Evolutionary conservation across 352 stramenopile species (phyloP).

Genomic region (Ophiocytium majus): DNA sequence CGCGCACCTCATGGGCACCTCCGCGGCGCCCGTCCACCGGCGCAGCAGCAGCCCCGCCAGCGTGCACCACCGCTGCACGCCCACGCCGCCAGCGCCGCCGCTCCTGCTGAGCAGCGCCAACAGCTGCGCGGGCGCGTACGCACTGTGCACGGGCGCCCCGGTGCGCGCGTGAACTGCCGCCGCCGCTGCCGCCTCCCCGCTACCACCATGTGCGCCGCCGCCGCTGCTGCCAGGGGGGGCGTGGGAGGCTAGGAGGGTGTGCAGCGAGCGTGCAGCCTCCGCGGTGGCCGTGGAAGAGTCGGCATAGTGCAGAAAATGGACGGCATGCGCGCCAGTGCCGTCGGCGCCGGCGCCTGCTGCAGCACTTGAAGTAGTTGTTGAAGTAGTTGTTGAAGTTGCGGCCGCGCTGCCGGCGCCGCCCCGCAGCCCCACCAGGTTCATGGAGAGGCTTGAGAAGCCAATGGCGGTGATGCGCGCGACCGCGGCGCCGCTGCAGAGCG

Average conservation of each 20-base stretch:
- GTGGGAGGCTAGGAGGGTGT: background rate
- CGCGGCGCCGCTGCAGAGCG: background rate
- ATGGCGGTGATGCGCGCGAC: slow-evolving; percentile 63
- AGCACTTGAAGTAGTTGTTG: too few relatives aligned
- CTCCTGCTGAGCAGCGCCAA: slow-evolving; percentile 49
- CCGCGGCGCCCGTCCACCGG: slow-evolving; percentile 66
- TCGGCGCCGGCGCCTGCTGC: too few relatives aligned
- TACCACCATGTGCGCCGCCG: slow-evolving; percentile 4
- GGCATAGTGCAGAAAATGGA: background rate
- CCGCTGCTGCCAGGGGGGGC: background rate
- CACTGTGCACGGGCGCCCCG: slow-evolving; percentile 73
- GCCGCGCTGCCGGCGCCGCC: slow-evolving; percentile 68
- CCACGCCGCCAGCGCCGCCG: background rate
- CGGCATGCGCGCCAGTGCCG: too few relatives aligned
- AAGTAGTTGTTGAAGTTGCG: slow-evolving; percentile 58
- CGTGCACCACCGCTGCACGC: slow-evolving; percentile 73
- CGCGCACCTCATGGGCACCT: slow-evolving; percentile 65
- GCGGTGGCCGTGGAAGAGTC: slow-evolving; percentile 13
- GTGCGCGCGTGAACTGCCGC: slow-evolving; percentile 35
- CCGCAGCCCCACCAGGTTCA: slow-evolving; percentile 82
- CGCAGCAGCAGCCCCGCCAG: slow-evolving; percentile 73
- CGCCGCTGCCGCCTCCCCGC: background rate
- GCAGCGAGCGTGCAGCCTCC: slow-evolving; percentile 54
- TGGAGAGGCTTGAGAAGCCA: slow-evolving; percentile 80
- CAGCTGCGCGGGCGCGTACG: slow-evolving; percentile 75